Base-by-base conservation (phyloP, 2,329 filamentous ascomycete species). In the Triangularia verruculosa region DNA sequence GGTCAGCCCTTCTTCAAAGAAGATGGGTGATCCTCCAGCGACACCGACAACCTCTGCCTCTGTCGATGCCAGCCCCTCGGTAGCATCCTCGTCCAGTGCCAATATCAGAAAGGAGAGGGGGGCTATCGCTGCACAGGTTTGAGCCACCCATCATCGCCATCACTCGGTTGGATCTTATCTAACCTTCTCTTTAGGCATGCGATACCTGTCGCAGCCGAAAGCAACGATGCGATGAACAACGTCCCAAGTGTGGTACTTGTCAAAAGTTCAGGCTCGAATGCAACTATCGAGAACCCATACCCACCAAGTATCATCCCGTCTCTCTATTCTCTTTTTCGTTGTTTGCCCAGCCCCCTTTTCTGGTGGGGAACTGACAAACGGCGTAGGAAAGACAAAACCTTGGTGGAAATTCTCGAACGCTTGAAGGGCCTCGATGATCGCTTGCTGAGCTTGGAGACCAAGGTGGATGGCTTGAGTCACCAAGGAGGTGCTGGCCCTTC, bases 151-250 rank as follows among this genome's bases (percentile, higher is more conserved):
- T 47, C 32, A 22, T 6, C 30, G 8, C 22, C 1, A 39, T 55
- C 39, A 47, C 39, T 47, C 34, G 13, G 13, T 3, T 52, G 47
- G 20, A 25, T 15, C 20, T 13, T 24, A 3, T 43, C 61, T 61
- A 32, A 59, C 39, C 2, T n/a, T 20, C 7, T 30, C 57, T 47
- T 47, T 20, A 82, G 77, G 84, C 85, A 20, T 87, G 85, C 75
- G 83, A 87, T 69, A 85, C 80, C 28, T 87, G 85, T 72, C 80
- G 84, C 57, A 75, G 73, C 58, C 83, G 86, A 68, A 89, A 89
- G 74, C 85, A 87, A 68, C 86, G 83, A 77, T 89, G 86, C 74
- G 85, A 88, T 72, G 86, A 89, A 72, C 78, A 81, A 70, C 78
- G 85, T 61, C 86, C 86, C 17, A 86, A 84, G 73, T 89, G 86